Evolutionary conservation across 441 rosid species (phyloP), one percentile per base, ranked within the genome.

Genomic region (Daphne laureola): DNA sequence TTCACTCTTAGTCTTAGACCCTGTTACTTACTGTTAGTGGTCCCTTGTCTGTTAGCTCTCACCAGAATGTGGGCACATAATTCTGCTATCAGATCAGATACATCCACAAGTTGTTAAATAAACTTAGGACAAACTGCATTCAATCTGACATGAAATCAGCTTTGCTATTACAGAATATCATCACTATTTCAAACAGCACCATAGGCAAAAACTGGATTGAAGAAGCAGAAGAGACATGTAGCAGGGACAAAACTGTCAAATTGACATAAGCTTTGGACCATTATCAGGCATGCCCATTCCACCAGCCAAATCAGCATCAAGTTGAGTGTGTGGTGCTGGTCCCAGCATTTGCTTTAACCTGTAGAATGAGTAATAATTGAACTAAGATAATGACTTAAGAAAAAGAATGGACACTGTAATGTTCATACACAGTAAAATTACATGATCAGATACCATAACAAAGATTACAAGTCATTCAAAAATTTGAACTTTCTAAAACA

Each of bases 271-370:
- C 71, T 79, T 81, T 17, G 84, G 87, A 15, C 98, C 98, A 75
- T 87, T 86, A 60, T 93, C 96, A 0, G 99, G 99, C 87, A 75
- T 81, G 17, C 97, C 99, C 99, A 85, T 90, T 69, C 97, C 99
- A 55, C 71, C 91, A 5, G 97, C 96, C 61, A 87, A 79, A 15
- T 90, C 97, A 7, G 99, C 96, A 63, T 93, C 96, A 3, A 93
- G 93, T 67, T 92, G 97, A 14, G 94, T 73, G 61, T 92, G 99
- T 9, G 98, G 98, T 13, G 93, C 91, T 35, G 78, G 78, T 53
- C 95, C 92, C 36, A 54, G 61, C 97, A 92, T 79, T 51, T 61
- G 71, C 83, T 89, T 92, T 64, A 81, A 64, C 27, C 98, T 92
- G 75, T 31, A 31, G 38, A 31, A 31, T 8, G 23, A 18, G 23